Evolutionary conservation across 2,329 filamentous ascomycete genomes (phyloP).

Genomic region (Cryphonectria nitschkei): DNA sequence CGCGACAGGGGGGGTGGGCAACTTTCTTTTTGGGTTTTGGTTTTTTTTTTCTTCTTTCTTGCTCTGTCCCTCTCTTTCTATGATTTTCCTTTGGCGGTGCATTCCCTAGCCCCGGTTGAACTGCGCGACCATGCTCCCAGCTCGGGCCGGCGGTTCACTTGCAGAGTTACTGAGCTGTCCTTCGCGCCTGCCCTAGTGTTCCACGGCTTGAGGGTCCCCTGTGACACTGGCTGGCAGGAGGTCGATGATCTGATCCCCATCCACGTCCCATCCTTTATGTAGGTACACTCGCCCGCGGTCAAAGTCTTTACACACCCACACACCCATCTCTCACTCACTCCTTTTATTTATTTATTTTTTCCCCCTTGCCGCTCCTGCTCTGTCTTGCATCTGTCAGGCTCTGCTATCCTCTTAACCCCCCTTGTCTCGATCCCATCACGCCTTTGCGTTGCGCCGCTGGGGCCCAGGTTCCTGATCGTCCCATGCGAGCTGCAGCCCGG

Average conservation of each 20-base stretch:
- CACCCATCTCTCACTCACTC: background rate
- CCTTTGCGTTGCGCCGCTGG: constrained; percentile 14
- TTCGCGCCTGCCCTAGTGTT: background rate
- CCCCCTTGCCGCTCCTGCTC: background rate
- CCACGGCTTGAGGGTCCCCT: constrained; percentile 12
- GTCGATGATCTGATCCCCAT: constrained; percentile 13
- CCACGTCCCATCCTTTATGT: constrained; percentile 24
- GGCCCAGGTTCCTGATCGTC: constrained; percentile 14
- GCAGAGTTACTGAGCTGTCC: constrained; percentile 5
- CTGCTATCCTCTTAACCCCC: background rate
- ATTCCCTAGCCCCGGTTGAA: constrained; percentile 9
- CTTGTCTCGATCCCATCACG: constrained; percentile 10
- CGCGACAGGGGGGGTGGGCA: background rate
- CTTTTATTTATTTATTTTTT: background rate
- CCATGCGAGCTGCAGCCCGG: constrained; percentile 25
- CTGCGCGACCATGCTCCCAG: constrained; percentile 4
- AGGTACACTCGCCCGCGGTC: constrained; percentile 24
- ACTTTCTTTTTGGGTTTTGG: constrained; percentile 8
- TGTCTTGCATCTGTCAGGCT: background rate
- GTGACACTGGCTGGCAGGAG: background rate
- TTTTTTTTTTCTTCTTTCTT: background rate
- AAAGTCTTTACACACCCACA: constrained; percentile 4
- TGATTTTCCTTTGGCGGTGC: constrained; percentile 8
- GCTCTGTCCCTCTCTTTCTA: background rate
- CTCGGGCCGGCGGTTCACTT: background rate